Conservation (phyloP, 495 filamentous ascomycete species). For the Penicillium antarcticum region DNA sequence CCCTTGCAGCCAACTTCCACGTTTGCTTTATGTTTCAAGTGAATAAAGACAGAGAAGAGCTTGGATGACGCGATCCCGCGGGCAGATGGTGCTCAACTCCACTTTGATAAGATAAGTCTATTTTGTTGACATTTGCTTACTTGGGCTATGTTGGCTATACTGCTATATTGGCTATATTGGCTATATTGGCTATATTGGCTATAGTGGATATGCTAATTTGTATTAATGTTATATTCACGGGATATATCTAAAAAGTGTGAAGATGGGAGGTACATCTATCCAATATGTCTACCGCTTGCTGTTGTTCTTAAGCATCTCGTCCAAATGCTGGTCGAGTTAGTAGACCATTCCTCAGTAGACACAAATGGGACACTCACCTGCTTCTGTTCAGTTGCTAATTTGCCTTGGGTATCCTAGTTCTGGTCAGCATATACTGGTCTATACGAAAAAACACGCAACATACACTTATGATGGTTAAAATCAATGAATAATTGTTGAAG, state of each 20-base stretch:
- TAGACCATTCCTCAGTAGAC: background rate
- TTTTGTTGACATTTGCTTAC: no score
- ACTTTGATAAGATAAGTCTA: background rate
- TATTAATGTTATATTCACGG: background rate
- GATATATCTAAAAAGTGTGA: background rate
- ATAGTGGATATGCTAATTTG: no score
- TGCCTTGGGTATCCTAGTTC: slow-evolving; percentile 65
- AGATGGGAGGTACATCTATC: slow-evolving; percentile 6
- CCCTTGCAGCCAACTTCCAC: background rate
- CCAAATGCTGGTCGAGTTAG: slow-evolving; percentile 33
- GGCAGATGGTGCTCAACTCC: background rate
- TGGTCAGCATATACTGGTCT: slow-evolving; percentile 18
- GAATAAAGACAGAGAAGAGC: background rate
- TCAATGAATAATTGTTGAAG: slow-evolving; percentile 89
- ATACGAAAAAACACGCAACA: slow-evolving; percentile 8
- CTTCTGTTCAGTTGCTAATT: slow-evolving; percentile 72
- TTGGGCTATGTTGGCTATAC: no score
- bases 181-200: no score
- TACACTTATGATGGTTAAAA: slow-evolving; percentile 83
- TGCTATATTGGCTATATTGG: no score
- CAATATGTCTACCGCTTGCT: slow-evolving; percentile 28
- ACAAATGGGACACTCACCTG: slow-evolving; percentile 29
- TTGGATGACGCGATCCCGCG: slow-evolving; percentile 2
- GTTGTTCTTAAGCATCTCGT: slow-evolving; percentile 44
- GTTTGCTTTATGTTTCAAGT: background rate